Conservation (phyloP, 2,329 filamentous ascomycete genomes). For the Leptographium radiaticola region DNA sequence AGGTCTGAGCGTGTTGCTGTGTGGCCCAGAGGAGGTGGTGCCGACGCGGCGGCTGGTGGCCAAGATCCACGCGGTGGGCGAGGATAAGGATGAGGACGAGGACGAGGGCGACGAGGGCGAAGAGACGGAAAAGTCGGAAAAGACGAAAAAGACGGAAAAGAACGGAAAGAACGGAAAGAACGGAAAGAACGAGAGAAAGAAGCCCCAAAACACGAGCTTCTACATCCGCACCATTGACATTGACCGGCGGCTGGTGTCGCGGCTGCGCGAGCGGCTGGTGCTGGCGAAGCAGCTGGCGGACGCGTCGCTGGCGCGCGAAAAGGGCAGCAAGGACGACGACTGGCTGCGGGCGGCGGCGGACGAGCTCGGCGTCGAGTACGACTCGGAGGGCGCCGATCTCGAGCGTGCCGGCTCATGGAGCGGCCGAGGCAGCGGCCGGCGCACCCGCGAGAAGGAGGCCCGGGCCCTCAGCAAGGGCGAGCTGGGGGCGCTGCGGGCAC, state of each 20-base stretch:
- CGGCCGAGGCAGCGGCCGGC: slow-evolving; percentile 59
- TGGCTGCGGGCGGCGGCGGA: slow-evolving; percentile 78
- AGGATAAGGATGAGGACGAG: neutral
- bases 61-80: slow-evolving; percentile 59
- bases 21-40: slow-evolving; percentile 78
- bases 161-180: neutral
- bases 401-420: slow-evolving; percentile 58
- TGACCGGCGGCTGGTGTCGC: slow-evolving; percentile 63
- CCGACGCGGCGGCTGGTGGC: slow-evolving; percentile 72
- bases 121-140: neutral
- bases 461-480: slow-evolving; percentile 59
- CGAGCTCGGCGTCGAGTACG: slow-evolving; percentile 87
- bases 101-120: neutral
- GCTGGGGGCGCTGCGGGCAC: slow-evolving; percentile 52
- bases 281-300: slow-evolving; percentile 85
- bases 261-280: slow-evolving; percentile 62
- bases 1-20: slow-evolving; percentile 78
- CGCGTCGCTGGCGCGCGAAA: slow-evolving; percentile 72
- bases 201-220: slow-evolving; percentile 22
- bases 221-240: slow-evolving; percentile 72
- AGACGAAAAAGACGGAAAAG: neutral
- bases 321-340: slow-evolving; percentile 68
- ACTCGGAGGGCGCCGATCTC: slow-evolving; percentile 79
- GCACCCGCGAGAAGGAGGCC: slow-evolving; percentile 61
- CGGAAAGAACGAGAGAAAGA: slow-evolving; percentile 18